Evolutionary conservation across 768 basidiomycete species (phyloP), one percentile per base, ranked within the genome.

Genomic region (Mycena haematopus): DNA sequence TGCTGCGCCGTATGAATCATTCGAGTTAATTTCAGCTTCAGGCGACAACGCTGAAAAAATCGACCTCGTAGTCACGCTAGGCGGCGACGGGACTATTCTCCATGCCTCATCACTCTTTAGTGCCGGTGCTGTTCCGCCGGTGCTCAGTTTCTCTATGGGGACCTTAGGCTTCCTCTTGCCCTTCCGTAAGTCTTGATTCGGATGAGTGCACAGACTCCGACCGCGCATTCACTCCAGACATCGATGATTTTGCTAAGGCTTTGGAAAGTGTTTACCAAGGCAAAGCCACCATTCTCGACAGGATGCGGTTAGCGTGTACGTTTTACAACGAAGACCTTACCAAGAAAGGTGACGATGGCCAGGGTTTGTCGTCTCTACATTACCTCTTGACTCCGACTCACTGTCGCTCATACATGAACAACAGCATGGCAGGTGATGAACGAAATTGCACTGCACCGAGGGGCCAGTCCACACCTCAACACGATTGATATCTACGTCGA

Each of bases 341-440:
- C 33, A 84, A 83, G 65, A 87, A 89, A 62, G 81, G 80, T 29
- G 78, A 80, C 42, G 84, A 86, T 60, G 80, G 79, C 24, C 83
- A 89, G 69, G 88, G 90, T 90, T 40, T 21, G 80, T 74, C n/a
- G 42, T 31, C 45, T 13, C 15, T 29, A 21, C 65, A 52, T 29
- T 25, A 45, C 21, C 19, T 45, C n/a, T 19, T 6, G 49, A 40
- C 36, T 56, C 33, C n/a, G 29, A 31, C 53, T 45, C 33, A n/a
- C n/a, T n/a, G n/a, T 27, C 31, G 19, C 52, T 70, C 60, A 19
- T 60, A 36, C 25, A n/a, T 9, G 29, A 31, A 31, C 29, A 53
- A 21, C 62, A 91, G 95, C 90, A 66, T 95, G 92, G 90, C 95
- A 96, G 74, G 96, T 96, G 38, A 96, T 98, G 94, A 98, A 98